Evolutionary conservation across 768 basidiomycete species (phyloP).

Genomic region (Porphyrellus cyaneotinctus): DNA sequence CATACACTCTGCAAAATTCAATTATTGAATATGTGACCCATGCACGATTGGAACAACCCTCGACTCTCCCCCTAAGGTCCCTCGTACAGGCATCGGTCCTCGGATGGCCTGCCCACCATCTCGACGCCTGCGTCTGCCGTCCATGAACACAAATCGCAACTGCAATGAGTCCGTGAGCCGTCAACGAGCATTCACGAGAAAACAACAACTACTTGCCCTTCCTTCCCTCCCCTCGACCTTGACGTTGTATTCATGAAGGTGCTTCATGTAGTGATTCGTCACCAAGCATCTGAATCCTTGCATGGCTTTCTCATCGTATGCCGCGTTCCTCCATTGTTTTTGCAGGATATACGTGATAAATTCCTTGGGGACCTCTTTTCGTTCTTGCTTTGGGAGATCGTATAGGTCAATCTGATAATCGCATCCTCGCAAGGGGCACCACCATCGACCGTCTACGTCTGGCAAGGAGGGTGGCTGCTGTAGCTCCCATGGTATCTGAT

Average conservation of each 20-base stretch:
- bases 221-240: constrained; percentile 13
- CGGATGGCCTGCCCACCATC: constrained; percentile 3
- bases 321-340: constrained; percentile 36
- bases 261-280: constrained; percentile 23
- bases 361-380: constrained; percentile 20
- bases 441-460: constrained; percentile 47
- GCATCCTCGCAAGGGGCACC: constrained; percentile 46
- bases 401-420: constrained; percentile 44
- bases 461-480: constrained; percentile 38
- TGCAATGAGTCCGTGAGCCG: constrained; percentile 1
- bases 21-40: neutral
- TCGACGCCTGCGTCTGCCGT: constrained; percentile 3
- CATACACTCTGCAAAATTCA: neutral
- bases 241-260: constrained; percentile 22
- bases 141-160: constrained; percentile 10
- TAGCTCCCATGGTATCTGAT: constrained; percentile 36
- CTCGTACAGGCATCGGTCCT: constrained; percentile 24
- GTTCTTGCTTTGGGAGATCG: constrained; percentile 34
- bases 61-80: constrained; percentile 23
- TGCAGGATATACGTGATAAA: constrained; percentile 23
- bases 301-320: constrained; percentile 27
- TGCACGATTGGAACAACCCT: constrained; percentile 26
- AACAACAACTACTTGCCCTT: constrained; percentile 11
- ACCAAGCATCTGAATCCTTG: constrained; percentile 26
- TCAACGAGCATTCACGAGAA: neutral